A percentile compares a stretch with the other conserved stretches of the same genome.
Conservation (phyloP, 306 rosid genomes). For the Citrullus colocynthis region DNA sequence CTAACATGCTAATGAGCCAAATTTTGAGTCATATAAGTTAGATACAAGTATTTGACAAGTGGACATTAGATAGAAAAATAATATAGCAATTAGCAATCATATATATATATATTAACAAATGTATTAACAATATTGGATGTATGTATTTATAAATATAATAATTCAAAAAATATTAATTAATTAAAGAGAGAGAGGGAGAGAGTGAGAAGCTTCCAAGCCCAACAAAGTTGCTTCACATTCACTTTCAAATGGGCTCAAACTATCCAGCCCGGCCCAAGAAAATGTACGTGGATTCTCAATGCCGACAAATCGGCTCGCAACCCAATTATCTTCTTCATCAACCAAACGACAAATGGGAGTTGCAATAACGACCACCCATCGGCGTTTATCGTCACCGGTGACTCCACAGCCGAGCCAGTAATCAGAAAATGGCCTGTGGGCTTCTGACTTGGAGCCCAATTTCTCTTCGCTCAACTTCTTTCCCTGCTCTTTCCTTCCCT, state of each 20-base stretch:
- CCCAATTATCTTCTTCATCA: neutral
- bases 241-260: neutral
- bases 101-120: too few species aligned
- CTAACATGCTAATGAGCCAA: too few species aligned
- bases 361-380: neutral
- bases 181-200: too few species aligned
- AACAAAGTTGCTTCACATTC: too few species aligned
- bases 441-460: slow-evolving; percentile 43
- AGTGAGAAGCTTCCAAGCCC: too few species aligned
- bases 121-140: too few species aligned
- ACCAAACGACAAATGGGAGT: neutral
- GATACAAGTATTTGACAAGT: too few species aligned
- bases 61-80: too few species aligned
- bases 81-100: too few species aligned
- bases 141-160: too few species aligned
- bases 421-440: slow-evolving; percentile 33
- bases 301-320: neutral
- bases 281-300: neutral
- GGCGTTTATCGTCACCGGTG: neutral
- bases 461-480: slow-evolving; percentile 16
- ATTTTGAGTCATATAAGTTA: too few species aligned
- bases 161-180: too few species aligned
- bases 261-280: neutral
- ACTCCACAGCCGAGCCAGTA: neutral
- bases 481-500: slow-evolving; percentile 9